phyloP scores from a whole-genome alignment of 2,329 filamentous ascomycete genomes.

The Cladophialophora exuberans region DNA sequence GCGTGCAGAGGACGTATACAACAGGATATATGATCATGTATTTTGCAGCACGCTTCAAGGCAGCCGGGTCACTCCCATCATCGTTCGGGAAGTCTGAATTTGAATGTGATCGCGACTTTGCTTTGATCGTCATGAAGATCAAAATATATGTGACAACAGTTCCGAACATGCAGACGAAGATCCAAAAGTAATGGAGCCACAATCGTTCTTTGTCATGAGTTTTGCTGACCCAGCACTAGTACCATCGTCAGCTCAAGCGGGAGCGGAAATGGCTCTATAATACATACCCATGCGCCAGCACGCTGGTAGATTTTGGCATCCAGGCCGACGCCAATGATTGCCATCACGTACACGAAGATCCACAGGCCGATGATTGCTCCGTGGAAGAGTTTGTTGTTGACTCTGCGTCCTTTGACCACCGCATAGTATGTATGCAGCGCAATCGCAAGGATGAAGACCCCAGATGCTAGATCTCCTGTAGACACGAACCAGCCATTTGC shows the following conservation, averaged over 20 bases:
- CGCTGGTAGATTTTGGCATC: conserved; percentile 51
- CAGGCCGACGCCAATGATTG: conserved; percentile 50
- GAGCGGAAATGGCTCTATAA: conserved; percentile 3
- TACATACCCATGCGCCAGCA: conserved; percentile 55
- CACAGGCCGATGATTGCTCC: conserved; percentile 49
- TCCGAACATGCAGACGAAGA: conserved; percentile 57
- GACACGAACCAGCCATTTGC: conserved; percentile 57
- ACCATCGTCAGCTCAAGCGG: conserved; percentile 6
- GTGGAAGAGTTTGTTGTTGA: conserved; percentile 51
- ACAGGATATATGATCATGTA: conserved; percentile 54
- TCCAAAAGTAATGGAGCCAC: conserved; percentile 59
- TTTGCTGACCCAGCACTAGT: conserved; percentile 55
- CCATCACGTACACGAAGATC: conserved; percentile 50
- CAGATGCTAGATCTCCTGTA: conserved; percentile 56
- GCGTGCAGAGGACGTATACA: conserved; percentile 63
- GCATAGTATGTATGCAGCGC: conserved; percentile 58
- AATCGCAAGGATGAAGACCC: conserved; percentile 59
- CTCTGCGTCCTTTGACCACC: conserved; percentile 51
- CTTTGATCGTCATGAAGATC: conserved; percentile 34
- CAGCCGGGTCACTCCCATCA: conserved; percentile 41
- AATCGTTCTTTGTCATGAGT: conserved; percentile 50
- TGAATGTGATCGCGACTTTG: conserved; percentile 8
- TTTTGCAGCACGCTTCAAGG: conserved; percentile 47
- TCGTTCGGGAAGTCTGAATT: conserved; percentile 36
- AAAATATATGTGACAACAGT: conserved; percentile 54